phyloP scores from a whole-genome alignment of 2,329 filamentous ascomycete species.

The Alternaria angustiovoidea region DNA sequence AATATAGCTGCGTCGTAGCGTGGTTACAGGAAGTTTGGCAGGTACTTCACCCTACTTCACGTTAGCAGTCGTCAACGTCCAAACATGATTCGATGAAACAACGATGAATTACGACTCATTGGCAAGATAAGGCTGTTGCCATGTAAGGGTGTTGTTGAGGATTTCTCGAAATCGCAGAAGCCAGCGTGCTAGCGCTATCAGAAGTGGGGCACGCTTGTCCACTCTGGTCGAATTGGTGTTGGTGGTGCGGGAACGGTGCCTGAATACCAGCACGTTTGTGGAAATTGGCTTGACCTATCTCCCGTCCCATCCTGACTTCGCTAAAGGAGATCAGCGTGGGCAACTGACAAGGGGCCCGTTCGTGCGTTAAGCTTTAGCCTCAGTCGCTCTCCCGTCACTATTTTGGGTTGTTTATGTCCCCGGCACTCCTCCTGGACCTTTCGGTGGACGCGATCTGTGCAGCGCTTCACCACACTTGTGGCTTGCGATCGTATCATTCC shows the following conservation, averaged over 20 bases:
- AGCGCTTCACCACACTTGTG: conserved; percentile 7
- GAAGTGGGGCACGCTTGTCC: conserved; percentile 2
- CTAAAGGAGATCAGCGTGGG: conserved; percentile 10
- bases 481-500: conserved; percentile 13
- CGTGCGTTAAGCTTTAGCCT: conserved; percentile 24
- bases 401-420: conserved; percentile 9
- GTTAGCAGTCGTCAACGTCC: not conserved
- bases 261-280: conserved; percentile 10
- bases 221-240: not conserved
- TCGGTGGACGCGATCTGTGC: conserved; percentile 11
- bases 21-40: not conserved
- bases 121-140: not conserved
- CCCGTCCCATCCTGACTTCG: conserved; percentile 15
- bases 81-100: not conserved
- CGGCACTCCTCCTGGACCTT: not conserved
- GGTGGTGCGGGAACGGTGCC: conserved; percentile 12
- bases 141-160: conserved; percentile 12
- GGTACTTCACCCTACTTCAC: not conserved
- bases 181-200: conserved; percentile 3
- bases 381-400: conserved; percentile 30
- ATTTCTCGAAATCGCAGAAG: conserved; percentile 8
- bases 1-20: conserved; percentile 1
- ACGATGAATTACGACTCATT: not conserved
- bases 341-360: conserved; percentile 14
- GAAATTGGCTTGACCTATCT: conserved; percentile 12